These are phyloP conservation scores for Tephrocybe sp. DNA, from an alignment of 768 basidiomycete genomes.

Conservation along the genomic window DNA sequence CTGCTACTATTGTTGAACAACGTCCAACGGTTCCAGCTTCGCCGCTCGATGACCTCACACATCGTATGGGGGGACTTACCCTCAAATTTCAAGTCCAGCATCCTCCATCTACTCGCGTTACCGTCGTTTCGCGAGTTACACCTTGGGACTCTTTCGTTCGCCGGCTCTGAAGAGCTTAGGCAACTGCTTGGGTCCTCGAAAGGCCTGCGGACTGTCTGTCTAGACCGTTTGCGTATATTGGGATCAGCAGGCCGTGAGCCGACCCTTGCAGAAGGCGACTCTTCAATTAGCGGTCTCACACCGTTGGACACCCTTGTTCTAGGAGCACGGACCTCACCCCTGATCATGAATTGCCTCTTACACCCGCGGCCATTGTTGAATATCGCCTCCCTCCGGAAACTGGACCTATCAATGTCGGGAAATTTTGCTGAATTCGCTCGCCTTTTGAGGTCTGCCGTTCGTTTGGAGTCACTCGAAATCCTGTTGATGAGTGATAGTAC, in stretches of 20 bases:
- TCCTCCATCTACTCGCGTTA: constrained; percentile 19
- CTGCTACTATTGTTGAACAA: constrained; percentile 21
- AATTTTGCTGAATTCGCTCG: constrained; percentile 25
- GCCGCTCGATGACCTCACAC: constrained; percentile 19
- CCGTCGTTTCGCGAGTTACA: constrained; percentile 21
- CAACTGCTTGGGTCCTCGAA: constrained; percentile 17
- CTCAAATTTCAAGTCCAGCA: constrained; percentile 11
- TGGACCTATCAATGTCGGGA: constrained; percentile 25
- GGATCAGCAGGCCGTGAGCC: not conserved
- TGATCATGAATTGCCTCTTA: constrained; percentile 22
- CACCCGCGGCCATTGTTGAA: constrained; percentile 21
- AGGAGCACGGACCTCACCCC: constrained; percentile 25
- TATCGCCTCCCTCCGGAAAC: constrained; percentile 18
- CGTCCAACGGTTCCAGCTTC: constrained; percentile 22
- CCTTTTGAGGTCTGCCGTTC: constrained; percentile 22
- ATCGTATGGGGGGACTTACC: constrained; percentile 22
- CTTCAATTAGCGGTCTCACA: not conserved
- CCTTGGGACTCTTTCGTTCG: constrained; percentile 21
- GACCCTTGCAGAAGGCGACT: constrained; percentile 3
- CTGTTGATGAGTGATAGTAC: constrained; percentile 26
- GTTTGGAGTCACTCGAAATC: constrained; percentile 22
- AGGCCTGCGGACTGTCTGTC: constrained; percentile 19
- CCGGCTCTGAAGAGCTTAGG: constrained; percentile 14
- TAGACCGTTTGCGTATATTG: constrained; percentile 18
- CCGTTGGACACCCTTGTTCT: constrained; percentile 24